Base-by-base conservation (phyloP, 2,329 filamentous ascomycete genomes). In the Seiridium unicorne region DNA sequence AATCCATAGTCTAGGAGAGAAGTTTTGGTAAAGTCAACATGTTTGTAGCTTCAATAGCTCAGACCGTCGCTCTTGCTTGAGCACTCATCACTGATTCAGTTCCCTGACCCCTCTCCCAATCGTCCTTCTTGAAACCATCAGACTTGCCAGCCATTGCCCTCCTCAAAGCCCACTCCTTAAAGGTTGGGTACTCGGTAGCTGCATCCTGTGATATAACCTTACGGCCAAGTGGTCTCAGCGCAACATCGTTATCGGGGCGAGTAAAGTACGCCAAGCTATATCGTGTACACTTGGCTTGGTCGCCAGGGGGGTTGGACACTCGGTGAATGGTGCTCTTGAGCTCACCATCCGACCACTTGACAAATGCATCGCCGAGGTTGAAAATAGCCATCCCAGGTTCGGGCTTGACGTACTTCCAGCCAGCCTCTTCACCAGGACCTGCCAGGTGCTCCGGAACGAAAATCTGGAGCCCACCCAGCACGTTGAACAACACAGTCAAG, bases 211-310 rank as follows among this genome's bases (percentile, higher is more conserved):
- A 55, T 38, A 55, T 5, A 26, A 32, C 31, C 56, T 63, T 63
- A 11, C 61, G 51, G 8, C 61, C 61, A 4, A 63, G 56, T 31
- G 61, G 61, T 48, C 57, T 62, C 53, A 62, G 40, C 18, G 46
- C 55, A 26, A 62, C 61, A 49, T 56, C 10, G 5, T 62, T 32
- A n/a, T 62, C 55, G n/a, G 61, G 61, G 18, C 61, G 59, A 40
- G 59, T 61, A 47, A 62, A 62, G 51, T 62, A 62, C 51, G 61
- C 61, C 38, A 62, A 56, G 36, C 61, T 62, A 44, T 62, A 62
- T 56, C 61, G 38, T 5, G 55, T 59, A 9, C 38, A 47, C 5
- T 62, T 62, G 3, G 59, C 61, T 51, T 62, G 61, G 3, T 60
- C 61, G 7, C 61, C 61, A 5, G 61, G 61, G 8, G 61, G 61